Base-by-base conservation (phyloP, 805 yeast species). In the Teunomyces funiuensis region DNA sequence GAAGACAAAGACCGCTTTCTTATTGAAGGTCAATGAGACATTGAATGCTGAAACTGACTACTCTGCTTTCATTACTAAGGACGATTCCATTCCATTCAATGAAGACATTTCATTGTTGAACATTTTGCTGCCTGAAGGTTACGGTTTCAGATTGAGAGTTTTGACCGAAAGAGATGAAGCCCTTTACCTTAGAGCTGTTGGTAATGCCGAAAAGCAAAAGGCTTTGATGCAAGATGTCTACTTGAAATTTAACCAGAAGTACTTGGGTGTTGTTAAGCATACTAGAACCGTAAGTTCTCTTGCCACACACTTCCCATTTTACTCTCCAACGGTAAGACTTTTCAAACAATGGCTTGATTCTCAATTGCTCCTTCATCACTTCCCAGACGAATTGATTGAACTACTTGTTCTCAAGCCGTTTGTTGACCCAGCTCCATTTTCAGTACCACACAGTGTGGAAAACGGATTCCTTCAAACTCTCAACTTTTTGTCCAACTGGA, bases 311-410 rank as follows among this genome's bases (percentile, higher is more conserved):
- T 86, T 74, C 65, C 87, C 83, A 33, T 80, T 76, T 54, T 85
- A 79, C 53, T 80, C 95, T 1, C 81, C 95, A 5, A 79, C 91
- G 0, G 91, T 86, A 10, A 74, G 99, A 44, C 65, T 90, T 25
- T 83, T 93, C 65, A 93, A 93, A 63, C 76, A 76, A 51, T 93
- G 99, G 98, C 71, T 93, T 44, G 89, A 88, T 49, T 73, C 85
- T 1, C 99, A 93, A 57, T 60, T 87, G 39, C 69, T 93, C 22
- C 66, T 83, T 28, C 66, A 77, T 15, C 95, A 87, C 53, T 73
- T 91, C 49, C 66, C 75, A 11, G 96, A 89, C 39, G 95, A 88
- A 55, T 68, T 87, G 28, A 72, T 86, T 33, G 99, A 93, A 63
- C 71, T 93, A 39, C 62, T 93, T 43, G 95, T 89, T 3, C 69